These are phyloP conservation scores for Physcia stellaris DNA, from an alignment of 495 filamentous ascomycete species.

Conservation along the genomic window DNA sequence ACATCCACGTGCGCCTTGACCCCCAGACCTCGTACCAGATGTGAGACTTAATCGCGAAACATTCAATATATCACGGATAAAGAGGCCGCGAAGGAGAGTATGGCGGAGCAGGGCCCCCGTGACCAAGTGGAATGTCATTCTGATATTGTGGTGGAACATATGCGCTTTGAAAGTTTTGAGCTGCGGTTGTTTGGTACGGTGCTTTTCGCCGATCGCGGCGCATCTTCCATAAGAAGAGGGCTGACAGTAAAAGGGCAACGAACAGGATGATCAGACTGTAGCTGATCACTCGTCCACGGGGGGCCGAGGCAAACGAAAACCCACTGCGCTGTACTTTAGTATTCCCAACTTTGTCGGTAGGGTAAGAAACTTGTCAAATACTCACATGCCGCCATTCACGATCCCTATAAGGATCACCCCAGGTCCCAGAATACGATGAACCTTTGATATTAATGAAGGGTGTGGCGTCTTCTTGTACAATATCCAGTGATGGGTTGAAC, in stretches of 20 bases:
- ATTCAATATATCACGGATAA: too few relatives aligned
- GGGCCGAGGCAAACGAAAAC: conserved; percentile 1
- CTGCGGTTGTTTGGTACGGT: not conserved
- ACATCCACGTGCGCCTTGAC: too few relatives aligned
- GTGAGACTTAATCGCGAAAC: too few relatives aligned
- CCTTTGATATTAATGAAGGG: conserved; percentile 29
- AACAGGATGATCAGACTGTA: conserved; percentile 1
- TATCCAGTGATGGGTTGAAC: conserved; percentile 32
- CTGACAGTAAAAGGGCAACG: not conserved
- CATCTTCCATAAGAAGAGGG: not conserved
- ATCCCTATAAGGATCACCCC: conserved; percentile 34
- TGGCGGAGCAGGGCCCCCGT: not conserved
- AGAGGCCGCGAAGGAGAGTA: too few relatives aligned
- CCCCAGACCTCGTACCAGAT: too few relatives aligned
- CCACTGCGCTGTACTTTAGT: not conserved
- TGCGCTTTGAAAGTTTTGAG: conserved; percentile 3
- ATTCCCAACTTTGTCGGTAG: not conserved
- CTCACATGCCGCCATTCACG: conserved; percentile 25
- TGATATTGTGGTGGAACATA: not conserved
- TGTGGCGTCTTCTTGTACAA: conserved; percentile 29
- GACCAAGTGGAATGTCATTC: conserved; percentile 2
- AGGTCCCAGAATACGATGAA: conserved; percentile 38
- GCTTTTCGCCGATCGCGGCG: conserved; percentile 3
- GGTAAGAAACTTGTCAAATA: not conserved
- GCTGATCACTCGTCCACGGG: conserved; percentile 1